Base-by-base conservation (phyloP, 495 filamentous ascomycete genomes). In the Lepidopterella palustris region DNA sequence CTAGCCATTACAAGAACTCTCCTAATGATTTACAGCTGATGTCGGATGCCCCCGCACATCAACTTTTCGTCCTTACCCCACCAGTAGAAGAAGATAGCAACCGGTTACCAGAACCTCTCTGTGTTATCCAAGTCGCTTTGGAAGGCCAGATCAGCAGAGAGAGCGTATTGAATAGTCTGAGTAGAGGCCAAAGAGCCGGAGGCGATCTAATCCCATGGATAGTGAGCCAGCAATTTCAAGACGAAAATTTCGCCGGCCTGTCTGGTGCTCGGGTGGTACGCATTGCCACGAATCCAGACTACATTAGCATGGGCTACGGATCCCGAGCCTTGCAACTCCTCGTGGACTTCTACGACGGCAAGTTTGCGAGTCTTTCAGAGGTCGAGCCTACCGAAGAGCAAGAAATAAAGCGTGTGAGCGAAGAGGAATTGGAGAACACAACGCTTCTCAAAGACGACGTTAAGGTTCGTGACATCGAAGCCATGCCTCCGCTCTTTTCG, bases 161-260 rank as follows among this genome's bases (percentile, higher is more conserved):
- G 64, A 96, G 89, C 69, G 91, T 99, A 1, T 78, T 95, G 47
- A 92, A 89, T 72, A 86, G 87, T 68, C 74, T 99, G 60, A 90
- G 87, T 68, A 83, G 95, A 65, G 95, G 95, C 24, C 87, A 91
- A 69, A 80, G 95, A 53, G 89, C 92, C 8, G 88, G 91, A 21
- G 95, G 95, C 59, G 95, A 99, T 71, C 77, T 99, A 47, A 99
- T 99, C 53, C 95, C 95, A 1, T 99, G 95, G 95, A 81, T 97
- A 42, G 88, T 99, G 55, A 92, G 88, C 70, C 93, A 97, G 71
- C 95, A 99, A 72, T 99, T 96, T 76, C 95, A 97, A 70, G 95
- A 99, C 66, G 90, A 95, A 63, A 89, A 95, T 55, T 99, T 99
- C 65, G 93, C 93, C 24, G 86, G 87, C 57, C 81, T 97, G 15